phyloP scores from a whole-genome alignment of 176 grass and related monocot genomes.

The Juncus effusus region DNA sequence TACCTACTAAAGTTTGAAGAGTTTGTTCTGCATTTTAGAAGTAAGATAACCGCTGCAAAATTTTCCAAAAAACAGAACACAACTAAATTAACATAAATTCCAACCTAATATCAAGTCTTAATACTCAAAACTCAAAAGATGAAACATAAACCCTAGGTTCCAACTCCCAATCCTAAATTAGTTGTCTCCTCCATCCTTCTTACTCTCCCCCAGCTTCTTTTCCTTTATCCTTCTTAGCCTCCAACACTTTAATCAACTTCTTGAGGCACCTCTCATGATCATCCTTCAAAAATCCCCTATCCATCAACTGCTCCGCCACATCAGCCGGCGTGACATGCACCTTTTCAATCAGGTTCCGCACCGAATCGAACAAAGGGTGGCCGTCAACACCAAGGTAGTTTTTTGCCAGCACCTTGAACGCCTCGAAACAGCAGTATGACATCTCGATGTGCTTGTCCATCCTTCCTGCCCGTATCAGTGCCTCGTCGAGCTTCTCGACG shows the following conservation, averaged over 20 bases:
- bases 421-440: constrained; percentile 69
- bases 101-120: background rate
- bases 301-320: constrained; percentile 84
- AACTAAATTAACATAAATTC: background rate
- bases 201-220: background rate
- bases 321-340: constrained; percentile 74
- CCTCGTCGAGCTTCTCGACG: constrained; percentile 84
- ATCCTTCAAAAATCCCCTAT: constrained; percentile 45
- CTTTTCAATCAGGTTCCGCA: constrained; percentile 33
- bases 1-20: too few species aligned
- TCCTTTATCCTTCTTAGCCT: background rate
- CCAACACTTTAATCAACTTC: constrained; percentile 25
- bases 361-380: constrained; percentile 15
- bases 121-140: background rate
- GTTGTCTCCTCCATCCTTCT: background rate
- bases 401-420: constrained; percentile 62
- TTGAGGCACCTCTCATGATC: constrained; percentile 25
- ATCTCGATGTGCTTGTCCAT: constrained; percentile 97
- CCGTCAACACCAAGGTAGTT: constrained; percentile 54
- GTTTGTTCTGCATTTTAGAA: too few species aligned
- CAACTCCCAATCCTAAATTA: background rate
- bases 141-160: background rate
- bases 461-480: constrained; percentile 74
- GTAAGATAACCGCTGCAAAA: too few species aligned
- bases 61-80: too few species aligned